These are phyloP conservation scores for Verticillium albo-atrum DNA, from an alignment of 2,329 filamentous ascomycete species.

Conservation along the genomic window DNA sequence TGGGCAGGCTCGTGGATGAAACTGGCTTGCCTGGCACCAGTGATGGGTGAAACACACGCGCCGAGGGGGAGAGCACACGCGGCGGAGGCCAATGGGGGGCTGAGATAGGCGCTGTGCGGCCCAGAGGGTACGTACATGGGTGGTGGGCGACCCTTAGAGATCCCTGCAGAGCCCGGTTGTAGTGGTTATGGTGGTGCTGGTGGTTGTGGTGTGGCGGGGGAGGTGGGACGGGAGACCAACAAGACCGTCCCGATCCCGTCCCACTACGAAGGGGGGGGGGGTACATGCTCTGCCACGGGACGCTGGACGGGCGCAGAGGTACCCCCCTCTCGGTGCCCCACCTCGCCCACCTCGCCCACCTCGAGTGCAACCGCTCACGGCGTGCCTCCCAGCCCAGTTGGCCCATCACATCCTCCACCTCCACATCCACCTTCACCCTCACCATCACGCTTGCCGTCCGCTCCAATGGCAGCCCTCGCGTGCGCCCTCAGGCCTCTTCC, in stretches of 20 bases:
- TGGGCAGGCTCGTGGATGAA: slow-evolving; percentile 17
- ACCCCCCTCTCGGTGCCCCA: neutral
- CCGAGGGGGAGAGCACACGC: slow-evolving; percentile 10
- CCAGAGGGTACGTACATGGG: neutral
- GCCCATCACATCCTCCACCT: neutral
- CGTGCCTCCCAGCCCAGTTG: neutral
- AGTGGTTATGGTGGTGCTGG: neutral
- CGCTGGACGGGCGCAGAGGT: neutral
- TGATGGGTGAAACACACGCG: slow-evolving; percentile 22
- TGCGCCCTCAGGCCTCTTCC: neutral
- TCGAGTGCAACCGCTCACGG: neutral
- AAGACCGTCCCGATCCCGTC: neutral
- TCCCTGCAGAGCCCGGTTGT: neutral
- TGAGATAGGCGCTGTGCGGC: slow-evolving; percentile 21
- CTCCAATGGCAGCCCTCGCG: neutral
- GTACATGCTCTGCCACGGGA: neutral
- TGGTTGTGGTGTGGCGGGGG: neutral
- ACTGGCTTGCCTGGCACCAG: slow-evolving; percentile 15
- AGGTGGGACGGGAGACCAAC: neutral
- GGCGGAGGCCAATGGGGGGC: slow-evolving; percentile 18
- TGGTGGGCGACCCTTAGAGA: neutral
- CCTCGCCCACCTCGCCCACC: neutral
- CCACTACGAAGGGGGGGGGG: neutral
- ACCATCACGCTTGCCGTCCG: neutral
- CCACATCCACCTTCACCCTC: neutral